Percentiles rank a stretch among this genome's conserved stretches.
Evolutionary conservation across 2,329 filamentous ascomycete species (phyloP).

Genomic region (Aspergillus tamarii): DNA sequence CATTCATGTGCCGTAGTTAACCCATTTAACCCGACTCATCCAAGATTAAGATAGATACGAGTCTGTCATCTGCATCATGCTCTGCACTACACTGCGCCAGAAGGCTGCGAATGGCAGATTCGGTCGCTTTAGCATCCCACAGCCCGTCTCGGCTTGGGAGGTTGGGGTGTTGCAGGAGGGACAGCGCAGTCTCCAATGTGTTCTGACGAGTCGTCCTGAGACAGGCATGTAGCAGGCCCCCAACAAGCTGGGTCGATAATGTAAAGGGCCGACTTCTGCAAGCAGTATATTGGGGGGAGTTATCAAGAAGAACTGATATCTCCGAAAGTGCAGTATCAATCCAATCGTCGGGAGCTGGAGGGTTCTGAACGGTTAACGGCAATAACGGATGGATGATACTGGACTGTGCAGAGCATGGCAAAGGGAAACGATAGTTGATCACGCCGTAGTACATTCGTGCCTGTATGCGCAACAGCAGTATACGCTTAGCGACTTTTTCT

Average conservation of each 20-base stretch:
- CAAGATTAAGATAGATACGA: accelerated
- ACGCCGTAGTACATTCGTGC: slow-evolving; percentile 19
- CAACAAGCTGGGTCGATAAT: slow-evolving; percentile 27
- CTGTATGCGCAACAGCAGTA: slow-evolving; percentile 19
- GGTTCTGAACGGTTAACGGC: neutral
- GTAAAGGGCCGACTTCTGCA: slow-evolving; percentile 21
- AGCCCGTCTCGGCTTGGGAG: slow-evolving; percentile 26
- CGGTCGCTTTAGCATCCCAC: slow-evolving; percentile 25
- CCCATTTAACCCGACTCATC: neutral
- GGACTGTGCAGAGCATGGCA: neutral
- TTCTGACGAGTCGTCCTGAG: slow-evolving; percentile 21
- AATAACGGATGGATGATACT: neutral
- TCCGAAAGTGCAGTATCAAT: neutral
- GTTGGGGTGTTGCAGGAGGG: slow-evolving; percentile 20
- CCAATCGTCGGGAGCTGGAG: neutral
- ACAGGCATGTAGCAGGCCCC: slow-evolving; percentile 27
- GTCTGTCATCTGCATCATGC: neutral
- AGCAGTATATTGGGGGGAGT: neutral
- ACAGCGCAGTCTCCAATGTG: slow-evolving; percentile 17
- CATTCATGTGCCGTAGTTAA: neutral
- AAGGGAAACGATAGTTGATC: slow-evolving; percentile 15
- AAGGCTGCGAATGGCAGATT: slow-evolving; percentile 14
- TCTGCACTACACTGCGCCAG: neutral
- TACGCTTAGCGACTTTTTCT: neutral
- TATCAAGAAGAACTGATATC: neutral